Base-by-base conservation (phyloP, 768 basidiomycete species). In the Lactifluus volemus region DNA sequence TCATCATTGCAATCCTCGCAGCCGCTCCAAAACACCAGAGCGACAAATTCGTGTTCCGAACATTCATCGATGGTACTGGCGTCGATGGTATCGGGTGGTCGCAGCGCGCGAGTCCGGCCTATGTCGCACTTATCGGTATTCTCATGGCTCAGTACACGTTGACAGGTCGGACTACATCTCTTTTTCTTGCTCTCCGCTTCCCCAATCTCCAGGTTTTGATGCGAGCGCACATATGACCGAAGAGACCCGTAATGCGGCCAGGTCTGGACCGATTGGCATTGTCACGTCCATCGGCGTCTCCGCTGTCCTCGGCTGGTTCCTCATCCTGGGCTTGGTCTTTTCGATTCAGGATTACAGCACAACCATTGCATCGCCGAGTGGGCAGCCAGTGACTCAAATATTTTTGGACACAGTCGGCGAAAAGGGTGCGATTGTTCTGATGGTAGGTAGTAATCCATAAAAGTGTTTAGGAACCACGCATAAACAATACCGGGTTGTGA, bases 141-240 rank as follows among this genome's bases (percentile, higher is more conserved):
- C 73, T 89, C 29, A 81, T 89, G 79, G 82, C 87, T 9, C 88
- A 89, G 76, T 89, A 88, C 69, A 88, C 86, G 0, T 70, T 91
- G 21, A 87, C 85, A 30, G 86, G 83, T 82, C 67, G 19, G 76
- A 8, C 9, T 32, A 21, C 38, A 10, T 36, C 9, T 5, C 5
- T 36, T 53, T 34, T 42, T 41, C 21, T 15, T 53, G 47, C 10
- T 12, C 36, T 58, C 29, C 4, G n/a, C 56, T 21, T 15, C 51
- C 44, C 29, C 4, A 6, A n/a, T 21, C 65, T 45, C 5, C 52
- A 84, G 86, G 85, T 2, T 89, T 86, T 68, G 87, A 89, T 67
- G 88, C 87, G 15, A 81, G 86, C 69, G 80, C 86, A 54, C 60
- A 86, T 83, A 85, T 88, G 85, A 86, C 85, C 0, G 88, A 90